These are phyloP conservation scores for Polyrhizophydium stewartii DNA, from an alignment of 371 early-diverging fungal genomes.

Conservation along the genomic window DNA sequence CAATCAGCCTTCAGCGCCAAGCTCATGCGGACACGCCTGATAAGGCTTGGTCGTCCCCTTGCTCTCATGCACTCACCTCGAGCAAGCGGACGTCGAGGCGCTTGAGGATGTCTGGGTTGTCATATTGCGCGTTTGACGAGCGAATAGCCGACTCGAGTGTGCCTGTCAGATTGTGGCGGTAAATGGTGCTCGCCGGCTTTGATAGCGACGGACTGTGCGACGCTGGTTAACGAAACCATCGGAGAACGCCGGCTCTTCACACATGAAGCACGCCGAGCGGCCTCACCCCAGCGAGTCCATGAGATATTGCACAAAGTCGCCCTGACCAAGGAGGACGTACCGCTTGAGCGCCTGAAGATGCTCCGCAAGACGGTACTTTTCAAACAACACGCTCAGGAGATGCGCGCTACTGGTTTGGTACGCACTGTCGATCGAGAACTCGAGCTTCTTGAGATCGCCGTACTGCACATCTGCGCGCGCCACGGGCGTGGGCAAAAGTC, in stretches of 20 bases:
- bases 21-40: too few relatives aligned
- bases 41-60: too few relatives aligned
- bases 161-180: conserved; percentile 85
- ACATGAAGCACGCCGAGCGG: neutral
- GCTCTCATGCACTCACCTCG: conserved; percentile 42
- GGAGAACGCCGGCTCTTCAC: too few relatives aligned
- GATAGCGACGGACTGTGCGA: conserved; percentile 25
- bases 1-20: too few relatives aligned
- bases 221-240: conserved; percentile 1
- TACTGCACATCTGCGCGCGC: conserved; percentile 45
- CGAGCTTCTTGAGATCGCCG: conserved; percentile 67
- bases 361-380: conserved; percentile 74
- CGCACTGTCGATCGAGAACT: conserved; percentile 67
- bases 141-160: conserved; percentile 81
- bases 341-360: conserved; percentile 83
- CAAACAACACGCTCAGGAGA: conserved; percentile 66
- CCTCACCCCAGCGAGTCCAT: conserved; percentile 78
- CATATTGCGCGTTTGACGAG: conserved; percentile 87
- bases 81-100: conserved; percentile 74
- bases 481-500: neutral
- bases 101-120: conserved; percentile 70
- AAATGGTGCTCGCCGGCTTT: conserved; percentile 70
- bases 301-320: conserved; percentile 89
- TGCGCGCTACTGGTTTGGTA: conserved; percentile 67
- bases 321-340: conserved; percentile 90